Evolutionary conservation across 345 rosid genomes (phyloP).

Genomic region (Sonneratia alba): DNA sequence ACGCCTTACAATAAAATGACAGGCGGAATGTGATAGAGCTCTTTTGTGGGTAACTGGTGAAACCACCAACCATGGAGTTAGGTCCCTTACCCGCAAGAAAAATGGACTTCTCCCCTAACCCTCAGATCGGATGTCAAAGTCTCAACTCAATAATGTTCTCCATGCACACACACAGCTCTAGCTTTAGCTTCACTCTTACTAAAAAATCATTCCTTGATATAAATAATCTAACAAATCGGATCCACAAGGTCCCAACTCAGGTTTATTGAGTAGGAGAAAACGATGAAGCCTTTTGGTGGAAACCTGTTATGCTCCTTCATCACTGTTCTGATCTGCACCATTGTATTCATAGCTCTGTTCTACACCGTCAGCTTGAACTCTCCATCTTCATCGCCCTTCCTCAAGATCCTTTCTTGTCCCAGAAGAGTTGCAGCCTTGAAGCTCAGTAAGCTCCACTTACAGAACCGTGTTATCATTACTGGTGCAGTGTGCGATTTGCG

Average conservation of each 20-base stretch:
- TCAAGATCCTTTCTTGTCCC: constrained; percentile 41
- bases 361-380: constrained; percentile 42
- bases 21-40: too few relatives aligned
- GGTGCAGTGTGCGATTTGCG: background rate
- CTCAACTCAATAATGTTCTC: background rate
- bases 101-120: background rate
- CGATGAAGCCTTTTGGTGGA: constrained; percentile 32
- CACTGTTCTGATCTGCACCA: constrained; percentile 32
- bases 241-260: background rate
- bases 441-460: constrained; percentile 37
- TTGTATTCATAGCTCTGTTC: constrained; percentile 48
- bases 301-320: constrained; percentile 48
- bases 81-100: background rate
- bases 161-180: constrained; percentile 13
- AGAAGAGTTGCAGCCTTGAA: constrained; percentile 27
- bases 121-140: background rate
- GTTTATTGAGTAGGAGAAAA: background rate
- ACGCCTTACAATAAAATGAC: background rate
- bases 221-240: background rate
- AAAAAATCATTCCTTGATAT: constrained; percentile 20
- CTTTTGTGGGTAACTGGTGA: background rate
- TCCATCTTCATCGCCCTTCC: constrained; percentile 35
- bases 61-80: background rate
- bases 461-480: background rate
- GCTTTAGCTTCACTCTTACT: constrained; percentile 79